phyloP scores from a whole-genome alignment of 495 filamentous ascomycete genomes.

The Aspergillus homomorphus region DNA sequence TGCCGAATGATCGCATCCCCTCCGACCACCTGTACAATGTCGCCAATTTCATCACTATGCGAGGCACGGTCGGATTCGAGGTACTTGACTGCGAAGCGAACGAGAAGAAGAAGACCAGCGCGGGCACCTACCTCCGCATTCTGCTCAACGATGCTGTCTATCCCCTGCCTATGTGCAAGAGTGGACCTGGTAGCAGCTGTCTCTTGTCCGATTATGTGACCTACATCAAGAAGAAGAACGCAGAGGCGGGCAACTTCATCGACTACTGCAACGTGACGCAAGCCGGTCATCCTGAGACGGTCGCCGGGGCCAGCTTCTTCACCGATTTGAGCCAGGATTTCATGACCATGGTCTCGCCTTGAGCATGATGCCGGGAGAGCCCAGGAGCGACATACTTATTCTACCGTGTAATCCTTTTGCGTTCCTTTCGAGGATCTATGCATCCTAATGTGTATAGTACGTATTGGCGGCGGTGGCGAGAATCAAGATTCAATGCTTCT shows the following conservation, averaged over 20 bases:
- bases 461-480: no score
- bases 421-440: no score
- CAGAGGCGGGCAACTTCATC: conserved; percentile 41
- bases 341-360: conserved; percentile 30
- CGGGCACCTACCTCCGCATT: conserved; percentile 41
- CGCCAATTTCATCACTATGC: conserved; percentile 51
- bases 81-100: conserved; percentile 37
- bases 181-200: conserved; percentile 47
- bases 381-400: no score
- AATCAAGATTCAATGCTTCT: no score
- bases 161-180: conserved; percentile 42
- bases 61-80: conserved; percentile 54
- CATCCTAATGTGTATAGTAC: background rate
- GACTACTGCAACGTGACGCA: conserved; percentile 37
- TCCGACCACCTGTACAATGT: conserved; percentile 18
- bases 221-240: conserved; percentile 40
- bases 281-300: conserved; percentile 15
- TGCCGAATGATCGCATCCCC: conserved; percentile 40
- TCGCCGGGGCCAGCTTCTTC: conserved; percentile 44
- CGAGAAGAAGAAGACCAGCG: conserved; percentile 9
- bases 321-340: conserved; percentile 39
- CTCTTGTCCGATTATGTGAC: conserved; percentile 41
- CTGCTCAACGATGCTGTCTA: conserved; percentile 56
- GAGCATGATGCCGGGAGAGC: background rate
- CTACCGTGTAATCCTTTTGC: no score